These are phyloP conservation scores for Xylaria sp. DNA, from an alignment of 2,329 filamentous ascomycete species.

Conservation along the genomic window DNA sequence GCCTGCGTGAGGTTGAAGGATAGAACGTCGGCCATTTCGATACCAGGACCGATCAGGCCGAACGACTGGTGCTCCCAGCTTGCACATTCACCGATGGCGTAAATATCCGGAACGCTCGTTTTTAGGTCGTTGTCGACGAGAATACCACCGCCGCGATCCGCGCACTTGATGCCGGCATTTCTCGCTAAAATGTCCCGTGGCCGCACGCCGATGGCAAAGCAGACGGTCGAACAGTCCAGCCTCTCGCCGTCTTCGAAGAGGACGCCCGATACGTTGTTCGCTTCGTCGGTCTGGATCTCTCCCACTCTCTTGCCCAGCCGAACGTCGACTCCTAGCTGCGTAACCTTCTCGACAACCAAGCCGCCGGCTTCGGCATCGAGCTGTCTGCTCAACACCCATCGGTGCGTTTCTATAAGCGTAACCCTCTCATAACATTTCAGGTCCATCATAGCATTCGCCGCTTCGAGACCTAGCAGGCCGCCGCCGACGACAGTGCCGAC, in stretches of 20 bases:
- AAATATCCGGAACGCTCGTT: slow-evolving; percentile 74
- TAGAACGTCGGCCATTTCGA: slow-evolving; percentile 91
- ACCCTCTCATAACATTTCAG: slow-evolving; percentile 74
- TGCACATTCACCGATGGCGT: slow-evolving; percentile 88
- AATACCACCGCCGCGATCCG: slow-evolving; percentile 74
- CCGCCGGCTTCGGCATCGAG: slow-evolving; percentile 78
- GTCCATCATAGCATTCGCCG: slow-evolving; percentile 90
- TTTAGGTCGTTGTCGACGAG: slow-evolving; percentile 68
- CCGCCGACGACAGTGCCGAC: slow-evolving; percentile 80
- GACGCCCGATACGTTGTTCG: slow-evolving; percentile 72
- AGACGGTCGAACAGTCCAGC: slow-evolving; percentile 78
- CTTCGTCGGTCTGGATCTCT: slow-evolving; percentile 67
- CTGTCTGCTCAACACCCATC: slow-evolving; percentile 82
- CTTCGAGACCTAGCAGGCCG: slow-evolving; percentile 82
- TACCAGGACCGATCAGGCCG: slow-evolving; percentile 83
- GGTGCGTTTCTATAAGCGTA: slow-evolving; percentile 78
- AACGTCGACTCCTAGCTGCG: slow-evolving; percentile 77
- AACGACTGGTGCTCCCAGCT: slow-evolving; percentile 88
- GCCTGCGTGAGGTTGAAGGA: slow-evolving; percentile 90
- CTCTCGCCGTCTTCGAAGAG: slow-evolving; percentile 79
- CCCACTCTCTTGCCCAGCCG: slow-evolving; percentile 76
- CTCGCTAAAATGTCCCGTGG: slow-evolving; percentile 77
- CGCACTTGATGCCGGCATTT: slow-evolving; percentile 70
- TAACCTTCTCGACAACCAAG: slow-evolving; percentile 82
- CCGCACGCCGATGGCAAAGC: slow-evolving; percentile 87